Conservation (phyloP, 768 basidiomycete species). For the Candolleomyces eurysporus region DNA sequence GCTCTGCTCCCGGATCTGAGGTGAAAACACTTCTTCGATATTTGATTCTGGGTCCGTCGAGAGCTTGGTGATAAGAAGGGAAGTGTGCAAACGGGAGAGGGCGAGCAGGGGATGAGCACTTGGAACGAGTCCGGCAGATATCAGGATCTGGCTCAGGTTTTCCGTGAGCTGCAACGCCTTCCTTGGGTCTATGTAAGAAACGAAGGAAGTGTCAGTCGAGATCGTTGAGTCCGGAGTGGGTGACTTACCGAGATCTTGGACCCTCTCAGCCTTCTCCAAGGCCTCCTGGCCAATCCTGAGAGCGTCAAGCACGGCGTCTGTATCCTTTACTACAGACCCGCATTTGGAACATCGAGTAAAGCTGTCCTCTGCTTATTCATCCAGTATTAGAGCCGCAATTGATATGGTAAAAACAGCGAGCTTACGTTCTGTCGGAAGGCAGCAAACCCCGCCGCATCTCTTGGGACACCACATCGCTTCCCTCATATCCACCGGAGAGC, state of each 20-base stretch:
- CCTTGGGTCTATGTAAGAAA: constrained; percentile 43
- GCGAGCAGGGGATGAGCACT: constrained; percentile 78
- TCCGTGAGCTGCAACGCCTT: constrained; percentile 60
- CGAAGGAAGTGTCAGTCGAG: not conserved
- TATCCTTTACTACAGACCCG: constrained; percentile 42
- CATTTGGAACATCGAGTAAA: constrained; percentile 56
- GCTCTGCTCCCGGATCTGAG: constrained; percentile 17
- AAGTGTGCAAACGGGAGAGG: constrained; percentile 66
- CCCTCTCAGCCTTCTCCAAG: constrained; percentile 62
- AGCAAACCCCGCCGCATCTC: constrained; percentile 62
- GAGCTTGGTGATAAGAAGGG: constrained; percentile 59
- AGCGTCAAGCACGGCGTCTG: constrained; percentile 59
- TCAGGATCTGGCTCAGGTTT: constrained; percentile 64
- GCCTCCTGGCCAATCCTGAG: constrained; percentile 71
- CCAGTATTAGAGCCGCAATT: not conserved
- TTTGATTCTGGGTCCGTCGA: constrained; percentile 15
- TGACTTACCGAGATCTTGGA: constrained; percentile 57
- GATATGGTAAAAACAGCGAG: not conserved
- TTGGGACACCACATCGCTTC: constrained; percentile 70
- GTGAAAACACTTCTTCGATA: constrained; percentile 25
- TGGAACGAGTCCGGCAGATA: constrained; percentile 55
- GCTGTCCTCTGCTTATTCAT: constrained; percentile 39
- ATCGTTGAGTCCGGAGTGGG: not conserved
- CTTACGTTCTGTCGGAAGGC: constrained; percentile 59
- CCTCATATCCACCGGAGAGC: constrained; percentile 52